Evolutionary conservation across 129 eudicot species (phyloP), one percentile per base, ranked within the genome.

Genomic region (Flaveria sonorensis): DNA sequence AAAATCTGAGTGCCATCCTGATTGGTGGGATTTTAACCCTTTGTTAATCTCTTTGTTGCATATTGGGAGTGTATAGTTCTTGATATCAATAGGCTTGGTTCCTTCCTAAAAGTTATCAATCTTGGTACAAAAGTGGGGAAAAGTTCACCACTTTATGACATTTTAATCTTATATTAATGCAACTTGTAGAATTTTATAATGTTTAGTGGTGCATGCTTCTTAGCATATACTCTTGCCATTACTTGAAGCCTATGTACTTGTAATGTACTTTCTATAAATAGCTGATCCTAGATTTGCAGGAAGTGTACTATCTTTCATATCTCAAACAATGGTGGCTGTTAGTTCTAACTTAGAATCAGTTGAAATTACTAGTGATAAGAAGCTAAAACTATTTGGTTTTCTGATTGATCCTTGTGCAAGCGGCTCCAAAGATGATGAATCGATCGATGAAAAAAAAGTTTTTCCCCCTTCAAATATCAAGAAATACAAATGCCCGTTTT

Each of bases 301-400:
- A 67, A 59, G 79, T 65, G 46, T 77, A 16, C 75, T 32, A 13
- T 45, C 61, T 68, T 56, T 77, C 64, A 1, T 23, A 66, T 72
- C 53, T 66, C 28, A 77, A 46, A 74, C 23, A 77, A 82, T 82
- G 86, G 72, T 75, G 60, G 40, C 74, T 14, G 9, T 69, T 46
- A 73, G 53, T 48, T 74, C 84, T 10, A 55, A 68, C 75, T 36
- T 18, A 30, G 64, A 82, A 53, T 71, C 86, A 66, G 61, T 52
- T 40, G 77, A 30, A 40, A 6, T 66, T 21, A 66, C 3, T 76
- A 19, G 64, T 7, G 72, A 72, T 82, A 82, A 48, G 46, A 77
- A 82, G 56, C 79, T 82, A 40, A 82, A 79, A 72, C 86, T 82
- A 2, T 82, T 82, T 55, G 83, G 86, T n/a, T 82, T 82, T 77